Percentiles rank a stretch among this genome's conserved stretches.
Evolutionary conservation across 2,329 filamentous ascomycete genomes (phyloP).

Genomic region (Aspergillus terreus): DNA sequence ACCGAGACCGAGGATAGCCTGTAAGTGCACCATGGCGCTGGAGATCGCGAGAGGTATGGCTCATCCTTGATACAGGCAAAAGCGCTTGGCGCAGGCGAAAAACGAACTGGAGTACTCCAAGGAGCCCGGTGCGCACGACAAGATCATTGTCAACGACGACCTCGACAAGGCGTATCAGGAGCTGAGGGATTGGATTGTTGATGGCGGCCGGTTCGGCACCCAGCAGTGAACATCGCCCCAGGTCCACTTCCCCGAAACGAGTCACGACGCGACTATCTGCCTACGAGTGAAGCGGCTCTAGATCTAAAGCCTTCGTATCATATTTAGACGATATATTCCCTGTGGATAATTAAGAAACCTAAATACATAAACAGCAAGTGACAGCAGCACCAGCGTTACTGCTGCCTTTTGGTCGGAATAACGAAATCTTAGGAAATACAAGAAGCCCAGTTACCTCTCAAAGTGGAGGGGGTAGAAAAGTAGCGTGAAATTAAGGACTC

Average conservation of each 20-base stretch:
- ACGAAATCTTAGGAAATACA: slow-evolving; percentile 24
- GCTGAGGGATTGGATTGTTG: slow-evolving; percentile 52
- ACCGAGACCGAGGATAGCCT: slow-evolving; percentile 76
- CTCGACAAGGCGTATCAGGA: slow-evolving; percentile 55
- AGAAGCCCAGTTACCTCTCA: slow-evolving; percentile 19
- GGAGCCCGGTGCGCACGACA: slow-evolving; percentile 63
- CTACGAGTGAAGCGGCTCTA: background rate
- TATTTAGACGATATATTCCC: slow-evolving; percentile 13
- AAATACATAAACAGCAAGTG: slow-evolving; percentile 32
- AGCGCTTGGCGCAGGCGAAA: slow-evolving; percentile 67
- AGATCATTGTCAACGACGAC: slow-evolving; percentile 64
- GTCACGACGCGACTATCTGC: background rate
- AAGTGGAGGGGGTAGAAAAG: slow-evolving; percentile 16
- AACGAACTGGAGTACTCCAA: slow-evolving; percentile 71
- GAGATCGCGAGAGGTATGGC: too few relatives aligned
- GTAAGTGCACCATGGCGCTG: background rate
- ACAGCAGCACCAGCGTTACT: slow-evolving; percentile 24
- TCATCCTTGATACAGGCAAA: background rate
- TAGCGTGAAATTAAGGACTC: slow-evolving; percentile 20
- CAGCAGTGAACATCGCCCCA: slow-evolving; percentile 13
- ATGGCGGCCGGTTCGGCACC: slow-evolving; percentile 33
- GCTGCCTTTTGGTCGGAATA: slow-evolving; percentile 25
- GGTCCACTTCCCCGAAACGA: background rate
- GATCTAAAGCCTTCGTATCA: background rate
- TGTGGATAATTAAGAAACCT: slow-evolving; percentile 29